These are phyloP conservation scores for Melastoma malabathricum DNA, from an alignment of 345 rosid genomes.

Conservation along the genomic window DNA sequence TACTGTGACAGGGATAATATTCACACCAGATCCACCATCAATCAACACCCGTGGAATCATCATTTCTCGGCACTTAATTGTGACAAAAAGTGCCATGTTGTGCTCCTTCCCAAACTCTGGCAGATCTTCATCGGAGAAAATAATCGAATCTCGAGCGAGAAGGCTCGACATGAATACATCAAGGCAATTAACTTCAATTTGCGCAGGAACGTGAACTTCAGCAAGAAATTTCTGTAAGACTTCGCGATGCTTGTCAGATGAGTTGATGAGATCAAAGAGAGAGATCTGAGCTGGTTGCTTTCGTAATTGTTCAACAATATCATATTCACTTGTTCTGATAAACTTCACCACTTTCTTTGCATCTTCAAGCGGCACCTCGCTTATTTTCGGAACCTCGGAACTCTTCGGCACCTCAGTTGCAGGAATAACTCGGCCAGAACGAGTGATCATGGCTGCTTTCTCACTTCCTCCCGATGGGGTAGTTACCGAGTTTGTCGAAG, in stretches of 20 bases:
- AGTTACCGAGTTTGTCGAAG: too few relatives aligned
- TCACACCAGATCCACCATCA: neutral
- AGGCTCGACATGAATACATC: neutral
- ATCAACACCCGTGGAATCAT: neutral
- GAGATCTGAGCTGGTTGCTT: neutral
- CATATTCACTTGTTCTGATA: neutral
- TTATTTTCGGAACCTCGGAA: too few relatives aligned
- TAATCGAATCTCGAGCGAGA: neutral
- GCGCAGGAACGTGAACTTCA: neutral
- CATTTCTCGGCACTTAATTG: neutral
- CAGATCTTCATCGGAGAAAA: neutral
- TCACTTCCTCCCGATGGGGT: too few relatives aligned
- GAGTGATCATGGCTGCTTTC: too few relatives aligned
- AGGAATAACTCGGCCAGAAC: neutral
- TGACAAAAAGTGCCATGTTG: neutral
- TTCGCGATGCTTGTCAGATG: neutral
- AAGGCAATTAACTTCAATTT: neutral
- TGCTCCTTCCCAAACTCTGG: neutral
- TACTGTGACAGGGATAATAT: neutral
- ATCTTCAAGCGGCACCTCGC: neutral
- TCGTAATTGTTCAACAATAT: neutral
- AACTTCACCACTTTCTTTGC: neutral
- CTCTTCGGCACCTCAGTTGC: neutral
- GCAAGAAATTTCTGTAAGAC: neutral
- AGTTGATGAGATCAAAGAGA: neutral